Evolutionary conservation across 116 monocot genomes (phyloP).

Genomic region (Iris pallida): DNA sequence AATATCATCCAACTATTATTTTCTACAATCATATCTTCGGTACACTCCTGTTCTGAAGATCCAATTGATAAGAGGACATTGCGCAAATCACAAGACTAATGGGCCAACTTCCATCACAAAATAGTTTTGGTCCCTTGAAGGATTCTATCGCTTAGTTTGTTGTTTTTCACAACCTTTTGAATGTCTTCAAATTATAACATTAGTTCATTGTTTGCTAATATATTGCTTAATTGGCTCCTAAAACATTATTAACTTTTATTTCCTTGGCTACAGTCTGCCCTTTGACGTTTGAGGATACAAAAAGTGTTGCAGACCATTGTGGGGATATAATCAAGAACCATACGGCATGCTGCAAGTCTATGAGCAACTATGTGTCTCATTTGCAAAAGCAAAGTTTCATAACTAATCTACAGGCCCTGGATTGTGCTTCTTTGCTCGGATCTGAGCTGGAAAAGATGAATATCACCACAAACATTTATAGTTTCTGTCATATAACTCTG

Average conservation of each 20-base stretch:
- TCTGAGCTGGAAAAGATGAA: constrained; percentile 67
- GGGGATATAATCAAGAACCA: constrained; percentile 41
- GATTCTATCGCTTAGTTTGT: too few relatives aligned
- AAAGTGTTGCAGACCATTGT: constrained; percentile 49
- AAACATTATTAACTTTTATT: constrained; percentile 1
- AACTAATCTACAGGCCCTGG: constrained; percentile 85
- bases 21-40: too few relatives aligned
- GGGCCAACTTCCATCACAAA: too few relatives aligned
- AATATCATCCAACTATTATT: too few relatives aligned
- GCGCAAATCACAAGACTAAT: too few relatives aligned
- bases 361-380: constrained; percentile 72
- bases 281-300: constrained; percentile 62
- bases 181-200: too few relatives aligned
- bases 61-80: too few relatives aligned
- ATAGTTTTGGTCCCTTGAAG: too few relatives aligned
- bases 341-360: constrained; percentile 56
- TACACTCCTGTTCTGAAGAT: too few relatives aligned
- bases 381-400: constrained; percentile 94
- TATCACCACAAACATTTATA: constrained; percentile 63
- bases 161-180: too few relatives aligned
- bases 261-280: constrained; percentile 62
- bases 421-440: constrained; percentile 65
- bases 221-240: background rate
- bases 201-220: too few relatives aligned
- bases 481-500: constrained; percentile 65